A percentile compares a stretch with the other conserved stretches of the same genome.
These are phyloP conservation scores for Aspergillus pseudonomiae DNA, from an alignment of 2,329 filamentous ascomycete species.

Conservation along the genomic window DNA sequence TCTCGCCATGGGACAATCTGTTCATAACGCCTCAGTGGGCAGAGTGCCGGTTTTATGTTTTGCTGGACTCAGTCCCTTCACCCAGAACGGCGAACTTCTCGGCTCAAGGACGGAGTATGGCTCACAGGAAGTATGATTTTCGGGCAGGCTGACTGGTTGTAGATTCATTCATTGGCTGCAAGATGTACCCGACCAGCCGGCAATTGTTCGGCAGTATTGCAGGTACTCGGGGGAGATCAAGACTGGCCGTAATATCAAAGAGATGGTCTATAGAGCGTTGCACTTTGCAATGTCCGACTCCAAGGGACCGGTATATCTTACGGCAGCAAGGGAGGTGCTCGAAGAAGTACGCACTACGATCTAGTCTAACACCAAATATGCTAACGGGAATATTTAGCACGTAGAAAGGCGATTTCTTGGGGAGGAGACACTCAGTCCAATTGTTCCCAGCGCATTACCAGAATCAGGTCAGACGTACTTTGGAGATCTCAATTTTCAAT, in stretches of 20 bases:
- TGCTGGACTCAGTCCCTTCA: constrained; percentile 13
- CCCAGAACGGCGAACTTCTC: constrained; percentile 6
- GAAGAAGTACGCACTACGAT: constrained; percentile 34
- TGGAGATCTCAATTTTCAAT: background rate
- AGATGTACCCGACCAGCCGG: constrained; percentile 76
- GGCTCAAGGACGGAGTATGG: constrained; percentile 12
- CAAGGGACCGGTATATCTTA: constrained; percentile 76
- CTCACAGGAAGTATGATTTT: background rate
- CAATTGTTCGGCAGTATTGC: constrained; percentile 80
- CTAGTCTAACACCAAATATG: background rate
- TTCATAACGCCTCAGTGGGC: constrained; percentile 17
- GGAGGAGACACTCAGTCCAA: background rate
- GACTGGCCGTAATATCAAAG: constrained; percentile 79
- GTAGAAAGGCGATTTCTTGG: background rate
- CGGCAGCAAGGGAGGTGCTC: constrained; percentile 76
- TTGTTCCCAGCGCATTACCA: background rate
- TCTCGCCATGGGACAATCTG: constrained; percentile 13
- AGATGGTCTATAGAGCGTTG: constrained; percentile 79
- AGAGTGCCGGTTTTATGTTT: constrained; percentile 14
- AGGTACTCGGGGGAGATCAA: constrained; percentile 80
- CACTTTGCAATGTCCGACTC: constrained; percentile 77
- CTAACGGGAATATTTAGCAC: background rate
- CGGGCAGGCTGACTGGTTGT: background rate
- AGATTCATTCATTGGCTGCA: constrained; percentile 71
- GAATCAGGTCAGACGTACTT: constrained; percentile 5